These are phyloP conservation scores for Ustilago trichophora DNA, from an alignment of 1,284 basidiomycete genomes.

Conservation along the genomic window DNA sequence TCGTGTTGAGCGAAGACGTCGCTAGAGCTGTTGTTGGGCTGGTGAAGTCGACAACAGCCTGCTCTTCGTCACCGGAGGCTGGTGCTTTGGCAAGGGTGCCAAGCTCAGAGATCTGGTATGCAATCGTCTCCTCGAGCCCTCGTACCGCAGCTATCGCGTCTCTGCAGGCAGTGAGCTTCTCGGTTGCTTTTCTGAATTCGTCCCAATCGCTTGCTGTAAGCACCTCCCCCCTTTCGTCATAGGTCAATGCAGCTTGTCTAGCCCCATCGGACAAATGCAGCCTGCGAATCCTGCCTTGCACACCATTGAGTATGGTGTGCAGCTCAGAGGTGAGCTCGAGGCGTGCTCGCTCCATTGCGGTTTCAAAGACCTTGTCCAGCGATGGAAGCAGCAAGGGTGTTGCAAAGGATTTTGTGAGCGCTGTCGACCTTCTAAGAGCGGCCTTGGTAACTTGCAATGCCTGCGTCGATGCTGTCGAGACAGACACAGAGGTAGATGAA, in stretches of 20 bases:
- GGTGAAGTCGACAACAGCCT: conserved; percentile 11
- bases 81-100: conserved; percentile 7
- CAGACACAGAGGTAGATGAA: background rate
- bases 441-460: conserved; percentile 20
- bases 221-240: conserved; percentile 35
- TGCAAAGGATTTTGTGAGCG: conserved; percentile 33
- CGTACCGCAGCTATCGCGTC: conserved; percentile 18
- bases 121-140: conserved; percentile 22
- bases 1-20: conserved; percentile 31
- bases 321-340: conserved; percentile 3
- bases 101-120: conserved; percentile 35
- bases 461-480: conserved; percentile 15
- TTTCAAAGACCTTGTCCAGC: conserved; percentile 17
- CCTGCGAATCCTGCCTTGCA: conserved; percentile 20
- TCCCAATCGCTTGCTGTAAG: conserved; percentile 33
- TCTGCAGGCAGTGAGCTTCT: conserved; percentile 25
- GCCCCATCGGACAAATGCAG: conserved; percentile 12
- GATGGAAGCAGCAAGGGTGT: conserved; percentile 19
- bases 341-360: background rate
- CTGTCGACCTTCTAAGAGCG: conserved; percentile 10
- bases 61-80: background rate
- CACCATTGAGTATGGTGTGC: conserved; percentile 1
- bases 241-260: conserved; percentile 16
- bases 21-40: conserved; percentile 15
- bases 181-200: conserved; percentile 33